phyloP scores from a whole-genome alignment of 176 grass and related monocot genomes.

The Calamus simplicifolius region DNA sequence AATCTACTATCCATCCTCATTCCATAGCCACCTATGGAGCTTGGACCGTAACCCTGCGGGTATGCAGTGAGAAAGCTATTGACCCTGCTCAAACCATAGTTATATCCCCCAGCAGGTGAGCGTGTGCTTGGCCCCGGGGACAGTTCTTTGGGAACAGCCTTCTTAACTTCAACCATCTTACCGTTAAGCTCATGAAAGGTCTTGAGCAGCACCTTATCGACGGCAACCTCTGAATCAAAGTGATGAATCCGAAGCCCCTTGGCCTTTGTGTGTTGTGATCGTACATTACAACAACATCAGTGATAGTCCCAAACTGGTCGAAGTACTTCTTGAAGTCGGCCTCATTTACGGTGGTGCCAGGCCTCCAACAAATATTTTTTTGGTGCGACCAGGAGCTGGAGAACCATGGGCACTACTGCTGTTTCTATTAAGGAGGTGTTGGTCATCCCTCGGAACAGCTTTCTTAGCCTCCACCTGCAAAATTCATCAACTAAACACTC shows the following conservation, averaged over 20 bases:
- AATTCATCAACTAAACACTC: constrained; percentile 2
- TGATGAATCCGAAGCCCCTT: constrained; percentile 96
- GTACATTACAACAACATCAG: constrained; percentile 94
- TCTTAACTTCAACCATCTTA: constrained; percentile 96
- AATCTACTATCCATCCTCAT: constrained; percentile 71
- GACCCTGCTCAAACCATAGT: constrained; percentile 46
- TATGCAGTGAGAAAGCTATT: constrained; percentile 72
- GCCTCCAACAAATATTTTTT: constrained; percentile 95
- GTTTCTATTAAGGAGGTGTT: constrained; percentile 56
- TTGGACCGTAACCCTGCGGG: constrained; percentile 48
- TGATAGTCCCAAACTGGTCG: constrained; percentile 82
- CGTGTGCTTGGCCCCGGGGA: constrained; percentile 67
- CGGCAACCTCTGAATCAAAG: constrained; percentile 75
- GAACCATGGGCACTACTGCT: constrained; percentile 54
- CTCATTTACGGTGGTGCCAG: constrained; percentile 69
- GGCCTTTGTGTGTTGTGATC: constrained; percentile 92
- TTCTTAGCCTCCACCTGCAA: constrained; percentile 89
- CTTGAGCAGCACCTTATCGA: constrained; percentile 71
- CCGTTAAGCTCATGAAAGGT: constrained; percentile 92
- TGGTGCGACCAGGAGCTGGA: constrained; percentile 59
- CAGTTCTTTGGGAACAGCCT: constrained; percentile 87
- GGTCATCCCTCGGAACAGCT: constrained; percentile 85
- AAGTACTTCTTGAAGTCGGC: constrained; percentile 88
- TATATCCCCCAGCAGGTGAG: constrained; percentile 53
- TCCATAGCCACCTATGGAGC: constrained; percentile 59